Evolutionary conservation across 805 yeast species (phyloP).

Genomic region (Ascoidea tarda): DNA sequence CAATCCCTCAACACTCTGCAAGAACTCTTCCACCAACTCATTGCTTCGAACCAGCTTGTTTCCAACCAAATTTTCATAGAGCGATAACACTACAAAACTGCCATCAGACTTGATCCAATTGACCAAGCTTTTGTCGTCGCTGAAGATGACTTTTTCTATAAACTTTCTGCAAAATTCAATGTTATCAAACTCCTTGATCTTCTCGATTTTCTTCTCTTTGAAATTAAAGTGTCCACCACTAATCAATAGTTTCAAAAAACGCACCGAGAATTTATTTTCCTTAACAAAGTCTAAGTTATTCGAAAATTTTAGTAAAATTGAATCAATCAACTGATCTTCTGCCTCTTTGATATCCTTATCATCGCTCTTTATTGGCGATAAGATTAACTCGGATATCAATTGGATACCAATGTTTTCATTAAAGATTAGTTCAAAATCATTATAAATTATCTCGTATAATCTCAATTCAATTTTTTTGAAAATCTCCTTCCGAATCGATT

Average conservation of each 20-base stretch:
- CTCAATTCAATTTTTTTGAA: constrained; percentile 49
- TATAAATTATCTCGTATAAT: constrained; percentile 39
- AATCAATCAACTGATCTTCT: constrained; percentile 37
- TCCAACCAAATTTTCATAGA: constrained; percentile 44
- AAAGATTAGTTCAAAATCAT: constrained; percentile 33
- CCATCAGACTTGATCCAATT: constrained; percentile 65
- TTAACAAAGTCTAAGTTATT: constrained; percentile 48
- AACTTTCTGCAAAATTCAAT: constrained; percentile 42
- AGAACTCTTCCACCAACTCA: constrained; percentile 28
- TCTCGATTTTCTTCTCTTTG: constrained; percentile 37
- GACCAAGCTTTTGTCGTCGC: constrained; percentile 23
- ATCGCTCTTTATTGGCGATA: constrained; percentile 30
- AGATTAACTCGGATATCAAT: constrained; percentile 60
- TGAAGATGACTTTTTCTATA: constrained; percentile 37
- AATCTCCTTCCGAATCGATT: constrained; percentile 60
- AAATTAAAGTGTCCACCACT: constrained; percentile 79
- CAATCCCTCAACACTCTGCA: constrained; percentile 36
- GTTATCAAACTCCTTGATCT: constrained; percentile 18
- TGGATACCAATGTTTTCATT: constrained; percentile 74
- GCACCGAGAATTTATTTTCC: constrained; percentile 56
- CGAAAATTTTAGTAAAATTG: constrained; percentile 48
- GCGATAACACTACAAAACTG: constrained; percentile 69
- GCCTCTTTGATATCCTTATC: constrained; percentile 24
- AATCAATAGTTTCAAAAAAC: constrained; percentile 62
- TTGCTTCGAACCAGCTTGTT: constrained; percentile 24